These are phyloP conservation scores for Yamadazyma paraphyllophila DNA, from an alignment of 805 yeast species.

Conservation along the genomic window DNA sequence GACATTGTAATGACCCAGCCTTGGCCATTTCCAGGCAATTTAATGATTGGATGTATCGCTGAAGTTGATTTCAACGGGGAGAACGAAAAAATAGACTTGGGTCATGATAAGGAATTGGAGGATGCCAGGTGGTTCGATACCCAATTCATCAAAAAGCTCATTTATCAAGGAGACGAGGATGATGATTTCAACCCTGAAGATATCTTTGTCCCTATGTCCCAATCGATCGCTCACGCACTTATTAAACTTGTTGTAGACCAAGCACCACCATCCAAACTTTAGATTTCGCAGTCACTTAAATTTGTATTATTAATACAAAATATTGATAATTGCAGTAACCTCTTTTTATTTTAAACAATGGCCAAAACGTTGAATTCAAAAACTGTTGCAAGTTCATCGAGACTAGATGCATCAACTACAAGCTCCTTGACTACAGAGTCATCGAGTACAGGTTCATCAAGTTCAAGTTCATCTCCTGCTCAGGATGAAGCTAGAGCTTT, in stretches of 20 bases:
- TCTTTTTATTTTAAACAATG: too few relatives aligned
- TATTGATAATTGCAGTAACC: too few relatives aligned
- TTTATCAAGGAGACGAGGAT: constrained; percentile 20
- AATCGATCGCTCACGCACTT: constrained; percentile 44
- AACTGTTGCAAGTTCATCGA: too few relatives aligned
- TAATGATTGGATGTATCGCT: constrained; percentile 92
- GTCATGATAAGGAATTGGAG: constrained; percentile 79
- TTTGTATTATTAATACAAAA: background rate
- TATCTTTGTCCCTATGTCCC: constrained; percentile 41
- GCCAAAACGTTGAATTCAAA: too few relatives aligned
- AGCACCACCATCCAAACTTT: background rate
- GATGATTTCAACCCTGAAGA: constrained; percentile 32
- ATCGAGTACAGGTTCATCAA: too few relatives aligned
- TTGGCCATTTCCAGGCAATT: constrained; percentile 94
- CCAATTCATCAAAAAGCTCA: constrained; percentile 46
- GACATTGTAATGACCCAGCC: constrained; percentile 78
- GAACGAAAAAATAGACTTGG: constrained; percentile 64
- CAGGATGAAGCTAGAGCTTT: background rate
- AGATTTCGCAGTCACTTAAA: background rate
- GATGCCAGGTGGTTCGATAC: constrained; percentile 86
- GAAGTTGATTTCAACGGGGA: constrained; percentile 66
- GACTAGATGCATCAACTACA: too few relatives aligned
- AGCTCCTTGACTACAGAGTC: too few relatives aligned
- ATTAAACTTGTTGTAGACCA: constrained; percentile 40
- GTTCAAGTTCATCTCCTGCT: background rate